A percentile compares a stretch with the other conserved stretches of the same genome.
Evolutionary conservation across 331 rosid genomes (phyloP).

Genomic region (Rhamnella rubrinervis): DNA sequence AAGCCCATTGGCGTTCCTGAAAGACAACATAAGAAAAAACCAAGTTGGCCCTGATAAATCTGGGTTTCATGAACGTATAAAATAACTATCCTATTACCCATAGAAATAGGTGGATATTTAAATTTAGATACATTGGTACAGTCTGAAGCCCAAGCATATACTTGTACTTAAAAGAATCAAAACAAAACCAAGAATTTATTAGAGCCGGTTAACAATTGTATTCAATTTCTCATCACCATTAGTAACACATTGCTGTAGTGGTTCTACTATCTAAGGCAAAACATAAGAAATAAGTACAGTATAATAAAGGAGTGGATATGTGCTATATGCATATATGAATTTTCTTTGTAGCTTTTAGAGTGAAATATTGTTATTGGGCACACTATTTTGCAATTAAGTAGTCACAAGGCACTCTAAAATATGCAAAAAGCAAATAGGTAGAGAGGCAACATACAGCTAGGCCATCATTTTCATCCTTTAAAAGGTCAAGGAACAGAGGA

Average conservation of each 20-base stretch:
- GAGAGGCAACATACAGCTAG: constrained; percentile 64
- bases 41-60: not conserved
- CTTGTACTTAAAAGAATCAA: not conserved
- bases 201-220: not conserved
- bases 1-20: constrained; percentile 96
- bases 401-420: not conserved
- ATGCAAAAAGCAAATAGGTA: constrained; percentile 6
- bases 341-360: not conserved
- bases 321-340: not conserved
- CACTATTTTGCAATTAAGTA: too few species aligned
- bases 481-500: constrained; percentile 86
- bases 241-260: not conserved
- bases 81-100: too few species aligned
- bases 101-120: too few species aligned
- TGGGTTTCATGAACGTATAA: not conserved
- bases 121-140: not conserved
- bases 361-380: not conserved
- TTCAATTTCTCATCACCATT: not conserved
- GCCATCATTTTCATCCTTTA: constrained; percentile 99
- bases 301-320: too few species aligned
- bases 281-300: too few species aligned
- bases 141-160: not conserved
- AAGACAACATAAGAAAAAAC: constrained; percentile 16
- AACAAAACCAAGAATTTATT: not conserved
- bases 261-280: too few species aligned